phyloP scores from a whole-genome alignment of 495 filamentous ascomycete genomes.

The Tuber magnatum region DNA sequence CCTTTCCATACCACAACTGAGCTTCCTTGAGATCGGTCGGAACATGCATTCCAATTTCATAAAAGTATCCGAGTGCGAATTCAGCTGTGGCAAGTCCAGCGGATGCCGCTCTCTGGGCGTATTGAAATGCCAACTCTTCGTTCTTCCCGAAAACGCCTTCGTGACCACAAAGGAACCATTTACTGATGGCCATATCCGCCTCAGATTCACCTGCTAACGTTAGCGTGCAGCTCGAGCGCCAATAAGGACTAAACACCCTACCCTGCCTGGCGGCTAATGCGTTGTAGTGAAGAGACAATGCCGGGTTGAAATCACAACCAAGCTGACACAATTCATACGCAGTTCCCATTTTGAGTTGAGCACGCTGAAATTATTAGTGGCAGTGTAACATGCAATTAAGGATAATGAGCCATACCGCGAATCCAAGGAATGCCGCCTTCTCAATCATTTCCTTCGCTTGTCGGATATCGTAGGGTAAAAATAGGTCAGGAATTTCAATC shows the following conservation, averaged over 20 bases:
- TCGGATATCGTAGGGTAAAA: conserved; percentile 65
- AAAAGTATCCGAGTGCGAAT: conserved; percentile 92
- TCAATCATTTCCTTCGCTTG: conserved; percentile 83
- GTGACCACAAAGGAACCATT: conserved; percentile 96
- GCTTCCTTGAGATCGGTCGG: conserved; percentile 74
- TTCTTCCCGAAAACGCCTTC: conserved; percentile 90
- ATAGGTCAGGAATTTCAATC: conserved; percentile 67
- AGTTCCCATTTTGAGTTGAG: conserved; percentile 93
- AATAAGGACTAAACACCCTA: conserved; percentile 88
- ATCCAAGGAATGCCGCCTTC: conserved; percentile 92
- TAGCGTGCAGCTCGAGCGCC: conserved; percentile 79
- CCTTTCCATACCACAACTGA: conserved; percentile 76
- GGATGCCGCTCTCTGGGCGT: conserved; percentile 77
- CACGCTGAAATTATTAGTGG: conserved; percentile 47
- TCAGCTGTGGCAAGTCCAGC: conserved; percentile 80
- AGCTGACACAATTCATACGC: conserved; percentile 91
- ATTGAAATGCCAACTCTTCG: conserved; percentile 83
- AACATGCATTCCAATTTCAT: conserved; percentile 89
- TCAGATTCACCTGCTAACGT: conserved; percentile 72
- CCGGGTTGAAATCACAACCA: conserved; percentile 89
- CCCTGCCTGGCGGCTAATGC: conserved; percentile 81
- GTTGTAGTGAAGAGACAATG: conserved; percentile 89
- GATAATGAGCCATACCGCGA: conserved; percentile 52
- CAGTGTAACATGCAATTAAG: neutral
- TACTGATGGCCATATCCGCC: conserved; percentile 92